A percentile compares a stretch with the other conserved stretches of the same genome.
These are phyloP conservation scores for Fagopyrum tataricum DNA, from an alignment of 148 eudicot species.

Conservation along the genomic window DNA sequence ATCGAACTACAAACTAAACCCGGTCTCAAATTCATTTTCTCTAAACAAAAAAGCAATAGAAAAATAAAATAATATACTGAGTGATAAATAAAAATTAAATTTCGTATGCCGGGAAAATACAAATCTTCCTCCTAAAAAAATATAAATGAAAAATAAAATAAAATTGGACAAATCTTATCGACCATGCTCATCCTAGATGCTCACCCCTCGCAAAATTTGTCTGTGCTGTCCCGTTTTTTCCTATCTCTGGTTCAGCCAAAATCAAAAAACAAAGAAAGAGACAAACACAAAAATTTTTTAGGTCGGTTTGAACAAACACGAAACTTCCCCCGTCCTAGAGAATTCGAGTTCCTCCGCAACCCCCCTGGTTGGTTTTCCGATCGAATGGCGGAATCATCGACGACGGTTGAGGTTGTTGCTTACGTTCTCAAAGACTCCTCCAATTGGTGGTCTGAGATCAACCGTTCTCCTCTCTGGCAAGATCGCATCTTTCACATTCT, in stretches of 20 bases:
- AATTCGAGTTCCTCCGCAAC: neutral
- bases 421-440: constrained; percentile 38
- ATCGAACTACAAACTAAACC: too few species aligned
- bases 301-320: neutral
- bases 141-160: too few species aligned
- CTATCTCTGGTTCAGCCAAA: neutral
- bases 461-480: constrained; percentile 72
- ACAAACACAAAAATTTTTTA: neutral
- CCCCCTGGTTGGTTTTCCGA: neutral
- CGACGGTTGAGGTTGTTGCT: constrained; percentile 34
- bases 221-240: neutral
- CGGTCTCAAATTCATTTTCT: too few species aligned
- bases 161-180: too few species aligned
- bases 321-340: constrained; percentile 5
- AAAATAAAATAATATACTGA: too few species aligned
- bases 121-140: too few species aligned
- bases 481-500: constrained; percentile 77
- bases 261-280: neutral
- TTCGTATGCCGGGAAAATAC: too few species aligned
- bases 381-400: constrained; percentile 30
- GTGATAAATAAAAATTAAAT: too few species aligned
- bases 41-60: too few species aligned
- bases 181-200: too few species aligned
- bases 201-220: too few species aligned
- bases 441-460: constrained; percentile 67